These are phyloP conservation scores for Asterophora lycoperdoides DNA, from an alignment of 768 basidiomycete genomes.

Conservation along the genomic window DNA sequence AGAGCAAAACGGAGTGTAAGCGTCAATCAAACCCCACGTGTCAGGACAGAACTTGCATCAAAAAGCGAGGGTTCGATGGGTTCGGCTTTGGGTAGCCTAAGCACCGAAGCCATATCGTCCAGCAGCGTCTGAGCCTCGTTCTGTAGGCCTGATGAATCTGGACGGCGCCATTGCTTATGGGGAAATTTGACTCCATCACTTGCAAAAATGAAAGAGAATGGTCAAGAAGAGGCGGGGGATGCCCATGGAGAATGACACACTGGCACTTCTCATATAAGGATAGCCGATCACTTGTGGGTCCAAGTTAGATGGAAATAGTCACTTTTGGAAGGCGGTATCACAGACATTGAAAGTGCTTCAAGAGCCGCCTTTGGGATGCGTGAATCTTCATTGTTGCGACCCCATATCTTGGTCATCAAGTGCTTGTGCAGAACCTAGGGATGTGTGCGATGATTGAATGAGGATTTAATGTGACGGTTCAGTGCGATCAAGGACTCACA, in stretches of 20 bases:
- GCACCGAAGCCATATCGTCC: conserved; percentile 10
- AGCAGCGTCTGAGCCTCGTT: conserved; percentile 13
- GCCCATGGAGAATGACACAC: conserved; percentile 7
- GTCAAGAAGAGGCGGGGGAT: background rate
- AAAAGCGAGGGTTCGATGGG: conserved; percentile 11
- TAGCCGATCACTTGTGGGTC: conserved; percentile 3
- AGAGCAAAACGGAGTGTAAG: background rate
- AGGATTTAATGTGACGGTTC: background rate
- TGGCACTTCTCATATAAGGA: conserved; percentile 1
- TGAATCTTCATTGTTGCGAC: conserved; percentile 6
- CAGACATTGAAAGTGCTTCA: conserved; percentile 29
- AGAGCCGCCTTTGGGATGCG: conserved; percentile 10
- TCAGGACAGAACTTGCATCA: conserved; percentile 14
- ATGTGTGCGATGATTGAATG: background rate
- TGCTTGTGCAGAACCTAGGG: conserved; percentile 20
- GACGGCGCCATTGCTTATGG: conserved; percentile 5
- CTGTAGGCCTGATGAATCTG: background rate
- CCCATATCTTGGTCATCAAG: conserved; percentile 9
- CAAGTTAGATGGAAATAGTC: background rate
- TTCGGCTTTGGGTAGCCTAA: conserved; percentile 16
- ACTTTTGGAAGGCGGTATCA: background rate
- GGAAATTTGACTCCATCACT: background rate
- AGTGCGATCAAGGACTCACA: background rate
- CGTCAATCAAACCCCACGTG: background rate
- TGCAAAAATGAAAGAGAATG: background rate